These are phyloP conservation scores for Leucocoprinus birnbaumii DNA, from an alignment of 768 basidiomycete genomes.

Conservation along the genomic window DNA sequence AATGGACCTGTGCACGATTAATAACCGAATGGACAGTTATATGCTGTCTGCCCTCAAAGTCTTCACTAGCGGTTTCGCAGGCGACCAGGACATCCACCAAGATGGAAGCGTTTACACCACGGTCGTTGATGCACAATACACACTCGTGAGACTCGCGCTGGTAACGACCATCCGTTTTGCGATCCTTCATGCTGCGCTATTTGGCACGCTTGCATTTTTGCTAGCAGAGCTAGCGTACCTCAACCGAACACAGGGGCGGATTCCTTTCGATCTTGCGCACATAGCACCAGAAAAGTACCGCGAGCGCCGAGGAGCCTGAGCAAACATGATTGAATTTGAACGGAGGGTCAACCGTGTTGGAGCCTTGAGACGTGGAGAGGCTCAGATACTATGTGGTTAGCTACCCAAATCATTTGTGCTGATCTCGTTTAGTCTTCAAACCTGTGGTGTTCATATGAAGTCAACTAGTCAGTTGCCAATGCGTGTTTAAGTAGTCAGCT, in stretches of 20 bases:
- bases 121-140: neutral
- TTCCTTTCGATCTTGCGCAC: neutral
- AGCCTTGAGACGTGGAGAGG: too few species aligned
- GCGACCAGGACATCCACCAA: neutral
- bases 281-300: too few species aligned
- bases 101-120: neutral
- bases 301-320: too few species aligned
- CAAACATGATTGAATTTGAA: too few species aligned
- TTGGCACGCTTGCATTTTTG: neutral
- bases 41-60: slow-evolving; percentile 3
- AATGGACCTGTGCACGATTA: neutral
- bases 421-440: too few species aligned
- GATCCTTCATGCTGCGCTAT: neutral
- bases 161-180: neutral
- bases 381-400: too few species aligned
- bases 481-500: too few species aligned
- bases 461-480: too few species aligned
- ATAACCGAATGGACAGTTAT: neutral
- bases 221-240: neutral
- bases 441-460: too few species aligned
- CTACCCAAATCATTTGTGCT: too few species aligned
- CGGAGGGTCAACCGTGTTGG: too few species aligned
- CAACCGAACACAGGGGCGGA: neutral
- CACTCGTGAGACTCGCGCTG: neutral
- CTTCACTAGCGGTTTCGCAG: neutral